Evolutionary conservation across 139 green algal species (phyloP).

Genomic region (Micromonas commoda): DNA sequence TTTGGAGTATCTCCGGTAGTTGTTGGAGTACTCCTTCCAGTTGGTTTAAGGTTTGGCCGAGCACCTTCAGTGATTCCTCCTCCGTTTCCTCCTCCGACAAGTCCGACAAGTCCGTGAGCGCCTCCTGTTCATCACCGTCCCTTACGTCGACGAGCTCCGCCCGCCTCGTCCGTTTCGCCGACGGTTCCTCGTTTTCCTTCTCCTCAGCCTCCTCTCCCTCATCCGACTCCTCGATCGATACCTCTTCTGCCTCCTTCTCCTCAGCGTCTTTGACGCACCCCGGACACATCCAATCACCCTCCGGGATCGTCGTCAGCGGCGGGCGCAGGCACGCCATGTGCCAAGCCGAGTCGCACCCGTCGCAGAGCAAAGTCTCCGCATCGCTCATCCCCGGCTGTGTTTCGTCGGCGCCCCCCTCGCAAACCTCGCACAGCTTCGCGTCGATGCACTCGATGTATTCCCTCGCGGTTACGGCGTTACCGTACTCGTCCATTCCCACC

Average conservation of each 20-base stretch:
- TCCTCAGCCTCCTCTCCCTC: neutral
- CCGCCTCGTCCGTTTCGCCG: neutral
- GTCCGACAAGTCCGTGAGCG: no score
- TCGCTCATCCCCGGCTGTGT: no score
- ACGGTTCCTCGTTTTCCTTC: neutral
- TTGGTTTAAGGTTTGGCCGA: no score
- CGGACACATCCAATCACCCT: neutral
- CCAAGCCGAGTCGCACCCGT: constrained; percentile 61
- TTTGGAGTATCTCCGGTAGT: no score
- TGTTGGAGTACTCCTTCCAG: no score
- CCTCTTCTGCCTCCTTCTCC: neutral
- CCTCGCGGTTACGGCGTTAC: neutral
- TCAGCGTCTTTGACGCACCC: neutral
- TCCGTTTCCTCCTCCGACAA: no score
- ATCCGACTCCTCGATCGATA: neutral
- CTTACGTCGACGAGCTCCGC: neutral
- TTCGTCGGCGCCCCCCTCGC: constrained; percentile 50
- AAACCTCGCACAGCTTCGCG: constrained; percentile 39
- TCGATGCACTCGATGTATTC: neutral
- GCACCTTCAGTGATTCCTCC: no score
- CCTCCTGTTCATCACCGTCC: no score
- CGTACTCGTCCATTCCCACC: no score
- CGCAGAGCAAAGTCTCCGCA: constrained; percentile 72
- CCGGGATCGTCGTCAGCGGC: neutral
- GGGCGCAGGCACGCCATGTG: constrained; percentile 65